phyloP scores from a whole-genome alignment of 1,284 basidiomycete genomes.

The Apiotrichum sp. region DNA sequence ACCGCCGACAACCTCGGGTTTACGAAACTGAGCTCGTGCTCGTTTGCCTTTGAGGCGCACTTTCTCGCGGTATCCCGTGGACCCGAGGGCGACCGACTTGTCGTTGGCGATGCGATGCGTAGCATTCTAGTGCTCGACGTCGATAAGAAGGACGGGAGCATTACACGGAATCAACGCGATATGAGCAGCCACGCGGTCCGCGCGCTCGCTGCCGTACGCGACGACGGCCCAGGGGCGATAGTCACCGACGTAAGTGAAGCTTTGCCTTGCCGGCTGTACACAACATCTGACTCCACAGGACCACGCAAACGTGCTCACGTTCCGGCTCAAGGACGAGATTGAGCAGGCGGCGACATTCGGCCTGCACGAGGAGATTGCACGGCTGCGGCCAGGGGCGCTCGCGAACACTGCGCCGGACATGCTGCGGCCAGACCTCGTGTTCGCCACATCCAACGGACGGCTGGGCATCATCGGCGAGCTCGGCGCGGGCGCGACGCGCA shows the following conservation, averaged over 20 bases:
- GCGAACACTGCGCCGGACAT: constrained; percentile 25
- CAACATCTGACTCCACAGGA: constrained; percentile 19
- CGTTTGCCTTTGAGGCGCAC: constrained; percentile 70
- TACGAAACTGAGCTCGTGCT: no score
- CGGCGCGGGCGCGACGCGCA: constrained; percentile 54
- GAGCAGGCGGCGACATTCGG: constrained; percentile 46
- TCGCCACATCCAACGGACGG: constrained; percentile 71
- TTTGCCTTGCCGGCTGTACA: no score
- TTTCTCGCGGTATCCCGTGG: constrained; percentile 45
- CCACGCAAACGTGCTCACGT: constrained; percentile 67
- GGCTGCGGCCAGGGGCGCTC: constrained; percentile 38
- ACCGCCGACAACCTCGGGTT: no score
- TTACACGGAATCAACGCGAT: constrained; percentile 66
- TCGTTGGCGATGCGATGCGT: constrained; percentile 72
- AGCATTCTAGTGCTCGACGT: constrained; percentile 67
- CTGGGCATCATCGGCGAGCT: constrained; percentile 73
- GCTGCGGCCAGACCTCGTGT: constrained; percentile 57
- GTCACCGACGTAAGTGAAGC: constrained; percentile 69
- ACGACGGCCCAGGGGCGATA: constrained; percentile 54
- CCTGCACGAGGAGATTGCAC: constrained; percentile 47
- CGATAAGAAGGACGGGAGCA: constrained; percentile 48
- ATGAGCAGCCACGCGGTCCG: constrained; percentile 62
- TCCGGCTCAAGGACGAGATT: constrained; percentile 42
- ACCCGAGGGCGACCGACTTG: constrained; percentile 50
- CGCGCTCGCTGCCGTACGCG: constrained; percentile 36